Evolutionary conservation across 805 yeast species (phyloP).

Genomic region (Maudiozyma bulderi): DNA sequence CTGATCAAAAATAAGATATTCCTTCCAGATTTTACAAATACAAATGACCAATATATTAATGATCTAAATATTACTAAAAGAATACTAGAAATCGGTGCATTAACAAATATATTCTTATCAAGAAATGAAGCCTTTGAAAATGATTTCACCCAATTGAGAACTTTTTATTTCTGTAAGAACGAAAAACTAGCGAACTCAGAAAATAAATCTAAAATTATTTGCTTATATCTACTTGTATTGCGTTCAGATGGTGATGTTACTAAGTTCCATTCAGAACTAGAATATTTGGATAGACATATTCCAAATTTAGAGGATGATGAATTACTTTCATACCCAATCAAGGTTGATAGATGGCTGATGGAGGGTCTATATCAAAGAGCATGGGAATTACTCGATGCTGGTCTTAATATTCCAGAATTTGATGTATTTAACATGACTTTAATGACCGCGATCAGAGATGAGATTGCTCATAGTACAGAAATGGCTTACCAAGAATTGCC

Average conservation of each 20-base stretch:
- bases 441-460: slow-evolving; percentile 70
- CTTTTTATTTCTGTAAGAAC: slow-evolving; percentile 49
- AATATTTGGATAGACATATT: slow-evolving; percentile 45
- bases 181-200: slow-evolving; percentile 35
- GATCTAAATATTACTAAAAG: slow-evolving; percentile 74
- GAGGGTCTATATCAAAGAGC: slow-evolving; percentile 94
- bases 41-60: slow-evolving; percentile 33
- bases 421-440: slow-evolving; percentile 66
- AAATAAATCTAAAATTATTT: slow-evolving; percentile 63
- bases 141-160: slow-evolving; percentile 62
- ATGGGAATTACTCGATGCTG: slow-evolving; percentile 53
- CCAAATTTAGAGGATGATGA: slow-evolving; percentile 51
- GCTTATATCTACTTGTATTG: slow-evolving; percentile 65
- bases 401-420: slow-evolving; percentile 54
- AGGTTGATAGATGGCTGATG: slow-evolving; percentile 86
- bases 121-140: slow-evolving; percentile 62
- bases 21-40: slow-evolving; percentile 47
- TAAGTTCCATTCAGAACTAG: slow-evolving; percentile 83
- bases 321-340: slow-evolving; percentile 73
- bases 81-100: slow-evolving; percentile 81
- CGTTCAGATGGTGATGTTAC: slow-evolving; percentile 79
- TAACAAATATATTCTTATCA: slow-evolving; percentile 57
- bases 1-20: slow-evolving; percentile 69
- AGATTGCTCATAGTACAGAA: slow-evolving; percentile 78
- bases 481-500: slow-evolving; percentile 70